Evolutionary conservation across 495 filamentous ascomycete genomes (phyloP), one percentile per base, ranked within the genome.

Genomic region (Baudoinia panamericana): DNA sequence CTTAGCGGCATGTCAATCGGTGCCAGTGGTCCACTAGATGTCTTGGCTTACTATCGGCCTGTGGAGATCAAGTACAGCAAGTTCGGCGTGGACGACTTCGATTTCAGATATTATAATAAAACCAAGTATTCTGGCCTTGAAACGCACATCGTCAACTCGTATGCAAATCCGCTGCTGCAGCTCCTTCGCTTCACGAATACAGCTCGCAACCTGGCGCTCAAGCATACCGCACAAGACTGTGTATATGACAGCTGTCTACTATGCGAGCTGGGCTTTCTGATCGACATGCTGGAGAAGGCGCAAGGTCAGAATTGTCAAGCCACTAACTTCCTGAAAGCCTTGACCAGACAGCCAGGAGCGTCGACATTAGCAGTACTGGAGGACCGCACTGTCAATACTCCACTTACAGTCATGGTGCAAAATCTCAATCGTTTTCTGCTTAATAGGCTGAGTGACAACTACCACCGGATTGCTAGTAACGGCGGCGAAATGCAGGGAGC

Each of bases 211-310:
- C 61, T 90, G 33, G 82, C 92, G 2, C 69, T 99, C n/a, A 75
- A 81, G 34, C 90, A 99, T 58, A 76, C 84, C 8, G 84, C 90
- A 5, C 80, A 79, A 11, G 71, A 75, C 30, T 99, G 90, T 58
- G 65, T 82, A 10, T 71, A 70, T 25, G 86, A 93, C 28, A 63
- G 70, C 28, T 99, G 90, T 63, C 64, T 99, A 25, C 63, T 96
- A 2, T 99, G 90, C 62, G 92, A 99, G 59, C 62, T 96, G 56
- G 90, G 88, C 13, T 97, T 87, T 57, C 65, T 99, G 15, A 87
- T 95, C 51, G 90, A 99, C 54, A 99, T 99, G 90, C 67, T 99
- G 23, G 82, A 95, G 50, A 96, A 94, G 54, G 88, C 88, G 5
- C 76, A 78, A 50, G 90, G 87, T 1, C 76, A 83, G 40, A 90